Conservation (phyloP, 2,329 filamentous ascomycete species). For the Chaetomium olivaceum region DNA sequence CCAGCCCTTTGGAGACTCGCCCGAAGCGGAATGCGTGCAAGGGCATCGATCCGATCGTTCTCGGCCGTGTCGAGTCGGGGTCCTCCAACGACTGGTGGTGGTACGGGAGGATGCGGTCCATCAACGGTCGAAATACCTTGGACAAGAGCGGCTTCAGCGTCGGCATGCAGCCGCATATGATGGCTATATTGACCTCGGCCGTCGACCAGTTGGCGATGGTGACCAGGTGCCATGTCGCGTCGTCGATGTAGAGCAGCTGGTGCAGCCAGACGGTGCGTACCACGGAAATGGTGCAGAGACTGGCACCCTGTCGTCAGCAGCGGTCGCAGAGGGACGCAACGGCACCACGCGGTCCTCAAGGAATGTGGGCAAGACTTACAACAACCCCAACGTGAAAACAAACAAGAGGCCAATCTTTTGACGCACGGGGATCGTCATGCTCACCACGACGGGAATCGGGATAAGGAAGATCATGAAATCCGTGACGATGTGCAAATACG, state of each 20-base stretch:
- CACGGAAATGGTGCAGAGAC: slow-evolving; percentile 35
- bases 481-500: slow-evolving; percentile 27
- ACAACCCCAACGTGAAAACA: slow-evolving; percentile 21
- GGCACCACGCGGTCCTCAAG: background rate
- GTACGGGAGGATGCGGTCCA: slow-evolving; percentile 13
- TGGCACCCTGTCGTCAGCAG: slow-evolving; percentile 6
- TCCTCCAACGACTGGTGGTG: slow-evolving; percentile 7
- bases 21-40: slow-evolving; percentile 9
- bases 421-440: slow-evolving; percentile 15
- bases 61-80: background rate
- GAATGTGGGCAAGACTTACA: slow-evolving; percentile 22
- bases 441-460: slow-evolving; percentile 20
- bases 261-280: slow-evolving; percentile 28
- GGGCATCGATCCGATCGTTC: slow-evolving; percentile 20
- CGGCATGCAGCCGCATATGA: slow-evolving; percentile 36
- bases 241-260: slow-evolving; percentile 24
- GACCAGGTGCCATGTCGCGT: slow-evolving; percentile 30
- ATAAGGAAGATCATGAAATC: slow-evolving; percentile 24
- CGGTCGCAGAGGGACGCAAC: background rate
- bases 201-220: slow-evolving; percentile 34
- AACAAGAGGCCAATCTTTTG: slow-evolving; percentile 14
- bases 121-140: slow-evolving; percentile 32
- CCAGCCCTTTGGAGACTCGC: background rate
- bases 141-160: slow-evolving; percentile 33
- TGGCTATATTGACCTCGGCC: slow-evolving; percentile 35